Conservation (phyloP, 2,329 filamentous ascomycete genomes). For the Beauveria sp. region DNA sequence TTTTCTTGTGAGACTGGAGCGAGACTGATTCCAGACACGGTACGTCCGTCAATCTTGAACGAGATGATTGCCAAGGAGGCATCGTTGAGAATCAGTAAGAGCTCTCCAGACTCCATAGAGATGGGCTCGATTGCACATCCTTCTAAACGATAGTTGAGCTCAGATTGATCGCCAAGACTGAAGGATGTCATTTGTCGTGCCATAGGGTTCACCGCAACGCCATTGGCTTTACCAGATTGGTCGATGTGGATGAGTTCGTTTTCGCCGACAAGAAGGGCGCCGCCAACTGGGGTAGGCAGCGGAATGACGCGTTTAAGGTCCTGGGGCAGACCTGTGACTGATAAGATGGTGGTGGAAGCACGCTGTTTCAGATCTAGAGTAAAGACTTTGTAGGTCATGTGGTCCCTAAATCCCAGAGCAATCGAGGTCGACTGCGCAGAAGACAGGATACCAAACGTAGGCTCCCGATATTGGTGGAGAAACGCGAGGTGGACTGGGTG, state of each 20-base stretch:
- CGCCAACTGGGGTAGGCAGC: constrained; percentile 78
- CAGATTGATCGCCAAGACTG: constrained; percentile 76
- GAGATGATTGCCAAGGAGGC: constrained; percentile 68
- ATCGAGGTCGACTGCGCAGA: constrained; percentile 66
- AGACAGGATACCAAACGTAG: constrained; percentile 90
- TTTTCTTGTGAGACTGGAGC: constrained; percentile 54
- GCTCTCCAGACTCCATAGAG: constrained; percentile 68
- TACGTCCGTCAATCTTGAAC: constrained; percentile 84
- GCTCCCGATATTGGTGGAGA: constrained; percentile 92
- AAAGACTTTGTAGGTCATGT: constrained; percentile 86
- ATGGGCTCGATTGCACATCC: constrained; percentile 70
- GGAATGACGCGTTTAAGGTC: constrained; percentile 79
- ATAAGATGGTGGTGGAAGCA: constrained; percentile 86
- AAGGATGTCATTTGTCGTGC: constrained; percentile 77
- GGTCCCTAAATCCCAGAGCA: constrained; percentile 75
- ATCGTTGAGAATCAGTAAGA: constrained; percentile 72
- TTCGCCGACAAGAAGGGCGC: constrained; percentile 74
- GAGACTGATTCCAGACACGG: constrained; percentile 78
- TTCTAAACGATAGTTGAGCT: constrained; percentile 72
- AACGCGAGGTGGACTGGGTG: constrained; percentile 90
- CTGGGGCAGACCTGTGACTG: constrained; percentile 75
- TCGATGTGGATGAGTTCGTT: constrained; percentile 95
- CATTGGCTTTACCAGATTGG: constrained; percentile 88
- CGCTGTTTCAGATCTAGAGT: constrained; percentile 89
- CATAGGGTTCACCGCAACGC: constrained; percentile 87